These are phyloP conservation scores for Collariella sp. DNA, from an alignment of 495 filamentous ascomycete genomes.

Conservation along the genomic window DNA sequence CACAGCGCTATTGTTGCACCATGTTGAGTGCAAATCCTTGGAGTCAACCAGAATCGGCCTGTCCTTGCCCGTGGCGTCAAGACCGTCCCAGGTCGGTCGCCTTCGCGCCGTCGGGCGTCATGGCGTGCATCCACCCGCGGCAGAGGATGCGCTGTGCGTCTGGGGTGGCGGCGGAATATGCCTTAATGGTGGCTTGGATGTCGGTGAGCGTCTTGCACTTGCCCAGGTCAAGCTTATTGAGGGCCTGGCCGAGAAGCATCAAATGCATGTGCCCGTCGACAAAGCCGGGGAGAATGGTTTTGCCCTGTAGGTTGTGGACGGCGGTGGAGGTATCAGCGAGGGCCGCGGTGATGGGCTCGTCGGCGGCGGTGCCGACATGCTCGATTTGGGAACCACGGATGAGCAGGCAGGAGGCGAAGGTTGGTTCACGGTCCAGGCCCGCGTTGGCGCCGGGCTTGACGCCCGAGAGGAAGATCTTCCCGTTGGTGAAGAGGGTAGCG, in stretches of 20 bases:
- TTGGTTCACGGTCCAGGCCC: slow-evolving; percentile 17
- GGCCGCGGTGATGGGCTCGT: slow-evolving; percentile 27
- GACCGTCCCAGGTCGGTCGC: slow-evolving; percentile 69
- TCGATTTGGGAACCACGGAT: slow-evolving; percentile 28
- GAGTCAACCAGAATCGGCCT: slow-evolving; percentile 53
- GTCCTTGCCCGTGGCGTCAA: slow-evolving; percentile 29
- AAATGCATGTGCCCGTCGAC: slow-evolving; percentile 59
- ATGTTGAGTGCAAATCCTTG: slow-evolving; percentile 55
- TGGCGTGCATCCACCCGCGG: slow-evolving; percentile 53
- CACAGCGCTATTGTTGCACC: slow-evolving; percentile 51
- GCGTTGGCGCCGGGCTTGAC: slow-evolving; percentile 23
- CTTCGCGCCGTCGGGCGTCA: slow-evolving; percentile 44
- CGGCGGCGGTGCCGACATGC: slow-evolving; percentile 36
- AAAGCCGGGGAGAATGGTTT: slow-evolving; percentile 52
- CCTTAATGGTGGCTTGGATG: slow-evolving; percentile 43
- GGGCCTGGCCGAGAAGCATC: slow-evolving; percentile 50
- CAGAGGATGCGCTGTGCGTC: slow-evolving; percentile 44
- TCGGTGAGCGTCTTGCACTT: slow-evolving; percentile 45
- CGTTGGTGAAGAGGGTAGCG: slow-evolving; percentile 30
- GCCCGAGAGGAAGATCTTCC: slow-evolving; percentile 20
- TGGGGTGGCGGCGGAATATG: slow-evolving; percentile 44
- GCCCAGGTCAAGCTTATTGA: slow-evolving; percentile 49
- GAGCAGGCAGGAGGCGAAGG: slow-evolving; percentile 35
- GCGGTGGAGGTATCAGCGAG: slow-evolving; percentile 11
- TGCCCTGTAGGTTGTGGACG: slow-evolving; percentile 42